Evolutionary conservation across 202 grass and related monocot genomes (phyloP), one percentile per base, ranked within the genome.

Genomic region (Tripidium arundinaceum): DNA sequence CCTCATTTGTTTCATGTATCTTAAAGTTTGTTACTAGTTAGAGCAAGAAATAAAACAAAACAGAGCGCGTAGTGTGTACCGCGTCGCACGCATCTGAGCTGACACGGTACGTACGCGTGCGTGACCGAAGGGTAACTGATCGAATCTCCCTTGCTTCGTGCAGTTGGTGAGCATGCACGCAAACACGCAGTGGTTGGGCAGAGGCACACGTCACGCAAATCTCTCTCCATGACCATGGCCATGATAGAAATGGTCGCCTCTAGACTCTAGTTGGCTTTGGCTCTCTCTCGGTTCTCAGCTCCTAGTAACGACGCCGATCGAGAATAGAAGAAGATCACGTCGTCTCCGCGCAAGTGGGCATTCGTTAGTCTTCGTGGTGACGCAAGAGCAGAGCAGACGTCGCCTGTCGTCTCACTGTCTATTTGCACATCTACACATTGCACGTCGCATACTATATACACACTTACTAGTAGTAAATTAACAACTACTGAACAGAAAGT

Each of bases 261-360:
- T 16, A 14, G 62, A 4, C 13, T 25, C n/a, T 4, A 68, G 18
- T 4, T 28, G 54, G 54, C 10, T 58, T 5, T 18, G 26, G 22
- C 21, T 40, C 38, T 68, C 36, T 0, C 21, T 62, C n/a, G n/a
- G n/a, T 50, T 16, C 65, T 31, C 47, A n/a, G 49, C 18, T 3
- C 7, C 18, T n/a, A 19, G 47, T 27, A 45, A 33, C 60, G 2
- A 66, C 45, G n/a, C 31, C 66, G 34, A 38, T 46, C 36, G 31
- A 16, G 52, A 59, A 40, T 52, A n/a, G n/a, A n/a, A 70, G 34
- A 37, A 54, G n/a, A 31, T 42, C 16, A 5, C 68, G 15, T 25
- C 36, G 15, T 36, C 47, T 37, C 12, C 7, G 68, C 13, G 45
- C 79, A 82, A 87, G 65, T 78, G n/a, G 77, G 85, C 65, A 57